Base-by-base conservation (phyloP, 177 flowering plant species). In the Vitis hybrid region DNA sequence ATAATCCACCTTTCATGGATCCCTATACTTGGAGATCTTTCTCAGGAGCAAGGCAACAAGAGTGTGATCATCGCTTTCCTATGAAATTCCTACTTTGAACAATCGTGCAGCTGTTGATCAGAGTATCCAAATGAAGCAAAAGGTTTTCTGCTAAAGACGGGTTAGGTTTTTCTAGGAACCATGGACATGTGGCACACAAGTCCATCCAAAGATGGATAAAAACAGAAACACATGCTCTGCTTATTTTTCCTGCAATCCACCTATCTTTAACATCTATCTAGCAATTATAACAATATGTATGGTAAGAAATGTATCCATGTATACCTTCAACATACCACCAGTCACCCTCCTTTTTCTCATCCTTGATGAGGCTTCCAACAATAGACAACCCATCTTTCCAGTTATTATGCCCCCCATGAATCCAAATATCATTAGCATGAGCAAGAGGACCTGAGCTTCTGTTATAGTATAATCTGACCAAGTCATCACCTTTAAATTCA, bases 291-390 rank as follows among this genome's bases (percentile, higher is more conserved):
- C 22, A 19, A 49, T 55, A n/a, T 10, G 9, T 20, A n/a, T n/a
- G 55, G 51, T 11, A 54, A 20, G 57, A 49, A 4, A 31, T 59
- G 24, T 4, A 74, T 18, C 10, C 8, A 28, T 51, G 54, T 88
- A 59, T 92, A 96, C 99, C 94, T 73, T 89, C 82, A 74, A 87
- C 91, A 82, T 80, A 88, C 97, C 97, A 92, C 99, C 99, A 96
- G 67, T 90, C 95, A 73, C 87, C 97, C 61, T 71, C 87, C 72
- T 81, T 76, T 78, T 64, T 78, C 76, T 79, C 87, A 53, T 86
- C 74, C 22, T 38, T 82, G 59, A 77, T 79, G 68, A 96, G 91
- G 79, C 65, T 89, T 65, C 79, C 86, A 71, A 79, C 80, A 69
- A 96, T 84, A 33, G 93, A 80, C 69, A 89, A 70, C 18, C 97